Conservation (phyloP, 257 asterid genomes). For the Salvia rosmarinus region DNA sequence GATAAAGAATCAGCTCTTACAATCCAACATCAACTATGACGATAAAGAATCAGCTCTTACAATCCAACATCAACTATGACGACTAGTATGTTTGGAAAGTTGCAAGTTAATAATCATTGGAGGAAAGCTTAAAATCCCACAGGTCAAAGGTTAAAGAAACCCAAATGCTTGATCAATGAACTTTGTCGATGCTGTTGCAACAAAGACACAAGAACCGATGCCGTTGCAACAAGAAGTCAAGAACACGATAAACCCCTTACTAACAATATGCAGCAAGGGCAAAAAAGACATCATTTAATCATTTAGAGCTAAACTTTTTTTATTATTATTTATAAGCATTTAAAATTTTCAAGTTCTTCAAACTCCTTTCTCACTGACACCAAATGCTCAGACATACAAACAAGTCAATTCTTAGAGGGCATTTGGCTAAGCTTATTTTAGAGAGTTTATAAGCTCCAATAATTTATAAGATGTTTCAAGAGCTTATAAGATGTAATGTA, state of each 20-base stretch:
- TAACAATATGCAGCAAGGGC: not conserved
- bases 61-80: not conserved
- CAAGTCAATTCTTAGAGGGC: not conserved
- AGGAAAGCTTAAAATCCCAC: not conserved
- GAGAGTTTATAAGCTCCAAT: no score
- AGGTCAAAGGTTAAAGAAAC: not conserved
- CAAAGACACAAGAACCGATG: not conserved
- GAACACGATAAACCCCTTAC: not conserved
- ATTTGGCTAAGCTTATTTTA: no score
- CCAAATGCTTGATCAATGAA: slow-evolving; percentile 2
- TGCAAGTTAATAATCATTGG: not conserved
- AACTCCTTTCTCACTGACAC: slow-evolving; percentile 12
- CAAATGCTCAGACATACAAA: not conserved
- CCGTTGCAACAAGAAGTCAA: not conserved
- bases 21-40: not conserved
- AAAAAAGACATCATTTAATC: not conserved
- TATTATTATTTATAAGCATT: not conserved
- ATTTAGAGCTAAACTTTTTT: not conserved
- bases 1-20: not conserved
- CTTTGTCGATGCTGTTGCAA: not conserved
- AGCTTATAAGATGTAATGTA: no score
- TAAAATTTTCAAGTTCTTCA: slow-evolving; percentile 3
- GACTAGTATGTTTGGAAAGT: not conserved
- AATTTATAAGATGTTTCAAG: no score
- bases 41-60: not conserved